Conservation (phyloP, 306 rosid species). For the Mimosa bimucronata region DNA sequence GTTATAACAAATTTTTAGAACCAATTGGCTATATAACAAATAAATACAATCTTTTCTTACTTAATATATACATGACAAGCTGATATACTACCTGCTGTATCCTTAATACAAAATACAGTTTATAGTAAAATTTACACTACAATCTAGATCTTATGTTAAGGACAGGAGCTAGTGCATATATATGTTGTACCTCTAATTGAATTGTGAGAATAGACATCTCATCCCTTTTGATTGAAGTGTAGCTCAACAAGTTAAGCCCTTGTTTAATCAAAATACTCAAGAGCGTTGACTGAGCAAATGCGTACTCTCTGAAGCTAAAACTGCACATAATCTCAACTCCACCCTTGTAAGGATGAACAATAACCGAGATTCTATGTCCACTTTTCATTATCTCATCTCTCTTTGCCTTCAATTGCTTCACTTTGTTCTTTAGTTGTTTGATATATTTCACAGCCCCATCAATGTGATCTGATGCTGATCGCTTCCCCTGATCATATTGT, state of each 20-base stretch:
- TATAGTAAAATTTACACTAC: too few species aligned
- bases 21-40: neutral
- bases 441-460: conserved; percentile 67
- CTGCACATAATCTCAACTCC: conserved; percentile 59
- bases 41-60: neutral
- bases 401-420: conserved; percentile 43
- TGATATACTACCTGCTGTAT: too few species aligned
- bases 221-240: conserved; percentile 42
- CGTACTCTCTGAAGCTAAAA: conserved; percentile 36
- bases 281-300: conserved; percentile 47
- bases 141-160: too few species aligned
- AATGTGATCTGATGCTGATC: conserved; percentile 65
- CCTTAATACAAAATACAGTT: too few species aligned
- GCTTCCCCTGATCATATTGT: conserved; percentile 58
- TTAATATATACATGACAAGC: too few species aligned
- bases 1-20: neutral
- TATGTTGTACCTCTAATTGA: conserved; percentile 55
- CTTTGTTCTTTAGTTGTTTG: conserved; percentile 49
- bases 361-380: conserved; percentile 25
- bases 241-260: conserved; percentile 55
- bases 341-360: conserved; percentile 45
- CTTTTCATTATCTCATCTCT: conserved; percentile 46
- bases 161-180: too few species aligned
- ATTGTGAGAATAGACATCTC: conserved; percentile 46
- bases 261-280: conserved; percentile 44